phyloP scores from a whole-genome alignment of 2,329 filamentous ascomycete genomes.

The Fusarium acutatum region DNA sequence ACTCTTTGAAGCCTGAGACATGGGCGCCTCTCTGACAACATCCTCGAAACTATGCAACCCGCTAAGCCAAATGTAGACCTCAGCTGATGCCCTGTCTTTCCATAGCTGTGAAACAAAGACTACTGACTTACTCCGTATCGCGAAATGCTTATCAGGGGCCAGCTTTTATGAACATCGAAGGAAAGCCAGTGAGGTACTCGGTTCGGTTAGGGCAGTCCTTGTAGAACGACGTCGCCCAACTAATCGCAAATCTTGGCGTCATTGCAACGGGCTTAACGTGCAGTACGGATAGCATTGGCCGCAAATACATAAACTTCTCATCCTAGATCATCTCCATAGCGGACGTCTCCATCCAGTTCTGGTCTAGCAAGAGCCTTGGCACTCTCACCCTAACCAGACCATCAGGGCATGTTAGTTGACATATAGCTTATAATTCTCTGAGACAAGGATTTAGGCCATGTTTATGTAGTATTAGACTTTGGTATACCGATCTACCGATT shows the following conservation, averaged over 20 bases:
- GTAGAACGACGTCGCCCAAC: neutral
- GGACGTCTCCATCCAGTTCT: neutral
- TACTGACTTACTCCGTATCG: fast-evolving
- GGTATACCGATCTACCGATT: neutral
- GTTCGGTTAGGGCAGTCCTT: neutral
- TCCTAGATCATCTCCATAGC: neutral
- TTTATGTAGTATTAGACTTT: neutral
- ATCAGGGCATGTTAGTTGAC: neutral
- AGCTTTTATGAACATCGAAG: fast-evolving
- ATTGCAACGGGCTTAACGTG: fast-evolving
- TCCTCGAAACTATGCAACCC: fast-evolving
- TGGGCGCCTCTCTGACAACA: fast-evolving
- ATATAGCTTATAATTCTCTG: fast-evolving
- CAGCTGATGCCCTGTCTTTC: neutral
- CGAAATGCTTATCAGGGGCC: fast-evolving
- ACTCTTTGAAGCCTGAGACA: no score
- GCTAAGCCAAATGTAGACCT: fast-evolving
- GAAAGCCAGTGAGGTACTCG: neutral
- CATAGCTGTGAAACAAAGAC: fast-evolving
- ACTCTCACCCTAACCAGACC: neutral
- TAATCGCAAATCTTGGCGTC: no score
- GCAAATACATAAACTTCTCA: fast-evolving
- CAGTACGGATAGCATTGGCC: no score
- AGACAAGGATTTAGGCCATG: fast-evolving
- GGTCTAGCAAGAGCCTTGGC: neutral